Percentiles rank a stretch among this genome's conserved stretches.
Conservation (phyloP, 108 stramenopile genomes). For the Fragilariopsis cylindrus region DNA sequence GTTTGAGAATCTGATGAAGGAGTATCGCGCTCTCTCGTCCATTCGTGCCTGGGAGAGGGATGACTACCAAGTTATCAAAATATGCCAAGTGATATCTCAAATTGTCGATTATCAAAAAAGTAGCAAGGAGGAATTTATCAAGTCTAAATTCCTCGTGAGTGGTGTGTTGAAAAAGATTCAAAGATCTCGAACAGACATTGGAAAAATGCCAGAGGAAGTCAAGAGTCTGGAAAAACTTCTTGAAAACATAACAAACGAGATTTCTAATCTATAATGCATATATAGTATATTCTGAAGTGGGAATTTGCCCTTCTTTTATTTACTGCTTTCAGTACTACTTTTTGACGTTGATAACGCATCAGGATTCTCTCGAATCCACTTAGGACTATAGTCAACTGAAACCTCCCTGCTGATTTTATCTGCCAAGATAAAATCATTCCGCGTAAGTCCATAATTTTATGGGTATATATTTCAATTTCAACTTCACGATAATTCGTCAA, state of each 20-base stretch:
- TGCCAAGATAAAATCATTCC: constrained; percentile 84
- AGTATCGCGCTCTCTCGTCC: constrained; percentile 66
- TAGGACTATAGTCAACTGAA: constrained; percentile 75
- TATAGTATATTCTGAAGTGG: too few relatives aligned
- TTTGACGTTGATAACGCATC: constrained; percentile 31
- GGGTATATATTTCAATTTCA: constrained; percentile 81
- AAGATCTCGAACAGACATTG: constrained; percentile 29
- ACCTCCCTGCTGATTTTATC: constrained; percentile 61
- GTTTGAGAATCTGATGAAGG: constrained; percentile 81
- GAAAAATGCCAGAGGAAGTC: constrained; percentile 43
- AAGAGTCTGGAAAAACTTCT: constrained; percentile 42
- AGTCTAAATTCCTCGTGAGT: constrained; percentile 63
- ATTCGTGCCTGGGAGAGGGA: constrained; percentile 74
- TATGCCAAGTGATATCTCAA: constrained; percentile 53
- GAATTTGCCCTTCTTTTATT: not conserved
- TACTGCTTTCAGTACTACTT: not conserved
- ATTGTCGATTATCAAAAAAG: constrained; percentile 54
- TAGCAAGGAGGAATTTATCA: constrained; percentile 51
- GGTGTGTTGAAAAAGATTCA: constrained; percentile 66
- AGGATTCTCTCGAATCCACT: constrained; percentile 81
- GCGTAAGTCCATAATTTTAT: constrained; percentile 76
- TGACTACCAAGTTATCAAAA: constrained; percentile 43
- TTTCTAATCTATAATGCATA: not conserved
- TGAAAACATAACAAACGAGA: constrained; percentile 39
- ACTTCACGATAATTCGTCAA: constrained; percentile 87